Conservation (phyloP, 1,139 yeast genomes). For the Yamadazyma songkhlaensis region DNA sequence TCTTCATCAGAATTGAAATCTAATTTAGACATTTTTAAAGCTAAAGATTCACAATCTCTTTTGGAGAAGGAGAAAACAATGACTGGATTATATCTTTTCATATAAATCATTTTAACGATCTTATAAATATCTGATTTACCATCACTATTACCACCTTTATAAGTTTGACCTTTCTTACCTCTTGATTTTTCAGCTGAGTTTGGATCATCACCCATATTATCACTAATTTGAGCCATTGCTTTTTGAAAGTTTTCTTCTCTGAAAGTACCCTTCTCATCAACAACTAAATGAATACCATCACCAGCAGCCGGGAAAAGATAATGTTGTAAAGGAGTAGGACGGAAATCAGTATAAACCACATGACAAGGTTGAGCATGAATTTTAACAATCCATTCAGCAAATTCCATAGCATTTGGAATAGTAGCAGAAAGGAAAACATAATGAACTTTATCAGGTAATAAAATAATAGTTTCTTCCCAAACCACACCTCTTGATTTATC, state of each 20-base stretch:
- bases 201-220: constrained; percentile 82
- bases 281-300: constrained; percentile 94
- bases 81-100: constrained; percentile 93
- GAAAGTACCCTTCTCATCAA: constrained; percentile 93
- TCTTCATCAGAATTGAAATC: constrained; percentile 93
- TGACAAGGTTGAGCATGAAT: constrained; percentile 97
- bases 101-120: constrained; percentile 96
- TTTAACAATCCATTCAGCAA: constrained; percentile 97
- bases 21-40: constrained; percentile 89
- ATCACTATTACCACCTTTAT: constrained; percentile 84
- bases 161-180: constrained; percentile 82
- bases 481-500: constrained; percentile 97
- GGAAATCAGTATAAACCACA: constrained; percentile 96
- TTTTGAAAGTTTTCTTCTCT: constrained; percentile 97
- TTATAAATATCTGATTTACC: constrained; percentile 91
- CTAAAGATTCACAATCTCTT: constrained; percentile 92
- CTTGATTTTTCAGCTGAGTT: constrained; percentile 50
- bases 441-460: constrained; percentile 92
- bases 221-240: constrained; percentile 93
- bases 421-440: constrained; percentile 91
- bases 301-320: constrained; percentile 97
- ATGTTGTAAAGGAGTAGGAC: constrained; percentile 98
- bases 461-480: constrained; percentile 97
- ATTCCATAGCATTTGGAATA: constrained; percentile 96
- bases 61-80: constrained; percentile 96